Conservation (phyloP, 2,329 filamentous ascomycete species). For the Tolypocladium paradoxum region DNA sequence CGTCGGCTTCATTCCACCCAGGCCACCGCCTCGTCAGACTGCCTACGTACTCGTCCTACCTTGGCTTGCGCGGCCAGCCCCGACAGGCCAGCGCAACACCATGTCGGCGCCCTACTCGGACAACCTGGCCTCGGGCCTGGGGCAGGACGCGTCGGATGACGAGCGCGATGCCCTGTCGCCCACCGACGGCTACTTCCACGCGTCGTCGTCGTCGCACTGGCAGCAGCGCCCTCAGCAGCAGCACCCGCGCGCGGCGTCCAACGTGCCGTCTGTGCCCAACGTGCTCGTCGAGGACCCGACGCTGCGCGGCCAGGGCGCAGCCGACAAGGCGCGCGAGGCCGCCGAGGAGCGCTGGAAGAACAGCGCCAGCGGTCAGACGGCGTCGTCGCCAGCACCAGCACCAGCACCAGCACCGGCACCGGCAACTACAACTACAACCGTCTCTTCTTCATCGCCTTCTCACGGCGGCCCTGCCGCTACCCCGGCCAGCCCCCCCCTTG, state of each 20-base stretch:
- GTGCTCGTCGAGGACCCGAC: constrained; percentile 39
- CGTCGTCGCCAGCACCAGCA: constrained; percentile 6
- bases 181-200: constrained; percentile 41
- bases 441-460: background rate
- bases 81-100: constrained; percentile 6
- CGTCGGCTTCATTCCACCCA: background rate
- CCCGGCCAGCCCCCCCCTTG: background rate
- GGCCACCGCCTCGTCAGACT: background rate
- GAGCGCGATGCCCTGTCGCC: constrained; percentile 31
- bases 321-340: constrained; percentile 32
- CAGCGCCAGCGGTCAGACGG: constrained; percentile 8
- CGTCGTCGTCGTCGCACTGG: constrained; percentile 18
- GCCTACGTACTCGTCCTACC: background rate
- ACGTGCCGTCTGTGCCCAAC: constrained; percentile 35
- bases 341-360: constrained; percentile 28
- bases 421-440: background rate
- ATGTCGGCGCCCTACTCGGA: constrained; percentile 39
- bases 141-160: constrained; percentile 22
- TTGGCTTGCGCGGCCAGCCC: too few species aligned
- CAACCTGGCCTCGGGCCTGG: constrained; percentile 30
- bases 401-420: background rate
- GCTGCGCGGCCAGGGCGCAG: constrained; percentile 21
- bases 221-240: constrained; percentile 10
- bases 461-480: constrained; percentile 1
- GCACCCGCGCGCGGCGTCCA: constrained; percentile 16